Conservation (phyloP, 208 protist genomes). For the Leishmania lainsoni region DNA sequence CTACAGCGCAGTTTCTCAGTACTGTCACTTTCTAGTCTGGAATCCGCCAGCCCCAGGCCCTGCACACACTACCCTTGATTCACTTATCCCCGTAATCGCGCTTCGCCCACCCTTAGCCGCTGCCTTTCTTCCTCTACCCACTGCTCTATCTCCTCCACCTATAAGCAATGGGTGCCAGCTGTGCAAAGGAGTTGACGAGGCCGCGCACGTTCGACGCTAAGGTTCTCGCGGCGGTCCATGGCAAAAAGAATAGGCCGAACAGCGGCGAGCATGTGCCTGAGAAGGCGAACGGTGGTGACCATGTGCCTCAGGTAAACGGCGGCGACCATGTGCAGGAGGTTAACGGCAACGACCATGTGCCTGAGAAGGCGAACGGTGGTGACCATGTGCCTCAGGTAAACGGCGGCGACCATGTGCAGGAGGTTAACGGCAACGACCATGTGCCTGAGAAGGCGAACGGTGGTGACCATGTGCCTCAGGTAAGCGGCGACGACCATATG, state of each 20-base stretch:
- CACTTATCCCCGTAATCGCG: neutral
- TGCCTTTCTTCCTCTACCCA: neutral
- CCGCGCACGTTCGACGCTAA: too few species aligned
- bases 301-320: too few species aligned
- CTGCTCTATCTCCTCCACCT: neutral
- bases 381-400: too few species aligned
- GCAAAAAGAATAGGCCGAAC: too few species aligned
- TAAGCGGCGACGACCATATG: too few species aligned
- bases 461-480: too few species aligned
- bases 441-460: neutral
- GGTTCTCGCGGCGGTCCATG: too few species aligned
- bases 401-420: too few species aligned
- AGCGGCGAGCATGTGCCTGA: too few species aligned
- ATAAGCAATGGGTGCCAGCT: neutral
- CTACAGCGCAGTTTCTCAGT: neutral
- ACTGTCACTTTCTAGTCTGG: neutral
- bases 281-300: too few species aligned
- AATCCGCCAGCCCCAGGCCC: neutral
- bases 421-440: accelerated
- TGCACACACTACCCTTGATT: neutral
- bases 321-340: too few species aligned
- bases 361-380: neutral
- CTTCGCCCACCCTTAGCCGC: neutral
- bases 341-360: accelerated
- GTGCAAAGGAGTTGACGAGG: neutral